These are phyloP conservation scores for Chlorella sp. DNA, from an alignment of 139 green algal species.

Conservation along the genomic window DNA sequence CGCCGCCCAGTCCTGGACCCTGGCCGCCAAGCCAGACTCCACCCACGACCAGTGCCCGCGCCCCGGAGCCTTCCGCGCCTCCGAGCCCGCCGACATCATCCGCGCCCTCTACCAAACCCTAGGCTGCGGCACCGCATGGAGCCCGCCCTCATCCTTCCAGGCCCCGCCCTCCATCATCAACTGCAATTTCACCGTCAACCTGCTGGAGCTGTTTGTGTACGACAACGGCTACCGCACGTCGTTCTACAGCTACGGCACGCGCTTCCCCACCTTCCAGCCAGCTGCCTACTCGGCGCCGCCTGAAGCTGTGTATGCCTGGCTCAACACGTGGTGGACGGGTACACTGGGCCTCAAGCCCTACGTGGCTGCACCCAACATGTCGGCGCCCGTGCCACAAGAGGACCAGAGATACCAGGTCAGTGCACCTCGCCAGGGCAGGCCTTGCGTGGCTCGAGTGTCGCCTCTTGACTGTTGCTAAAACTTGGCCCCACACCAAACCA, in stretches of 20 bases:
- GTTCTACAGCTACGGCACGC: neutral
- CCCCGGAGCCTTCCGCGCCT: neutral
- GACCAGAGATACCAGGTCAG: neutral
- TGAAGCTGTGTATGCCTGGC: too few species aligned
- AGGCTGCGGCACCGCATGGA: neutral
- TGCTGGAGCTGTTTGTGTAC: neutral
- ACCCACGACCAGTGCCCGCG: neutral
- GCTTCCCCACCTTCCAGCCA: neutral
- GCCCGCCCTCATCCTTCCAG: too few species aligned
- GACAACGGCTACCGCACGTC: neutral
- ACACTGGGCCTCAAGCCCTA: too few species aligned
- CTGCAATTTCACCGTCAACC: neutral
- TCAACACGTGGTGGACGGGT: too few species aligned
- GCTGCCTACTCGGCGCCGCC: too few species aligned
- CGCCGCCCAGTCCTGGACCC: neutral
- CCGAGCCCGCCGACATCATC: neutral
- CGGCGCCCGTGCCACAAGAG: too few species aligned
- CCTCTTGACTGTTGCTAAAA: too few species aligned
- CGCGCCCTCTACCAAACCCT: neutral
- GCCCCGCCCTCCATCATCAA: neutral
- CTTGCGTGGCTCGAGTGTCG: too few species aligned
- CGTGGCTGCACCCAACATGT: too few species aligned
- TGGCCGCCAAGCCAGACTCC: neutral
- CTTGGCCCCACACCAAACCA: too few species aligned
- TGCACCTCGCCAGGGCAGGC: too few species aligned